Conservation (phyloP, 1,284 basidiomycete species). For the Marasmius fiardii region DNA sequence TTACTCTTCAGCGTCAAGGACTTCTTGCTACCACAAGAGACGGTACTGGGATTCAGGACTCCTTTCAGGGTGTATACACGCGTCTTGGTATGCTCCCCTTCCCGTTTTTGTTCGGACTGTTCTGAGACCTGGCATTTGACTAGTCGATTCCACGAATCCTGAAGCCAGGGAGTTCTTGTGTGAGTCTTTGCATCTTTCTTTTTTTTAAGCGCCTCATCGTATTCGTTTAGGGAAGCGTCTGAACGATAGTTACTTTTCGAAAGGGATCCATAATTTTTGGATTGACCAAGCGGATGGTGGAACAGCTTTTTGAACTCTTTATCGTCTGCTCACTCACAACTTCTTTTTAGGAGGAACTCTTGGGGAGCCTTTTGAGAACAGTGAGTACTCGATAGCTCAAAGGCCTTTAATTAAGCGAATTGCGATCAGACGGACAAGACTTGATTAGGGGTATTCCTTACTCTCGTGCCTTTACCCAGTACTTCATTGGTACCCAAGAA, state of each 20-base stretch:
- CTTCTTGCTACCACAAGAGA: conserved; percentile 35
- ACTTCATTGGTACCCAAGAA: conserved; percentile 38
- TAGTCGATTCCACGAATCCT: conserved; percentile 30
- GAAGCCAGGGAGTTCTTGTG: conserved; percentile 30
- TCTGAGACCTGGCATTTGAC: background rate
- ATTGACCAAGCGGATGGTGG: conserved; percentile 39
- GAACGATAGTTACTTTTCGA: conserved; percentile 40
- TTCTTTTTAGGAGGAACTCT: conserved; percentile 29
- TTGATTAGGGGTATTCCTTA: conserved; percentile 31
- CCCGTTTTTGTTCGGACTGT: background rate
- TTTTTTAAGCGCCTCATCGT: background rate
- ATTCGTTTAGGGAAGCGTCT: conserved; percentile 30
- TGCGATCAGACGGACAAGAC: conserved; percentile 28
- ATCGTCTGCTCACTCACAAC: background rate
- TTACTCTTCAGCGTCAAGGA: conserved; percentile 30
- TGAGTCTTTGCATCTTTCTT: conserved; percentile 9
- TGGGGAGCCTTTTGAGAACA: conserved; percentile 37
- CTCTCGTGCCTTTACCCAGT: conserved; percentile 33
- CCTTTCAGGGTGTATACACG: conserved; percentile 38
- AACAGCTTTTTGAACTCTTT: background rate
- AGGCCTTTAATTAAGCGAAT: background rate
- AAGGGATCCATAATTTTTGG: conserved; percentile 41
- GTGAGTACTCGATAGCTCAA: conserved; percentile 17
- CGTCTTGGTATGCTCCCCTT: conserved; percentile 24
- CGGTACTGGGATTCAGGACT: conserved; percentile 36